Evolutionary conservation across 164 flowering plant species (phyloP), one percentile per base, ranked within the genome.

Genomic region (Stephania cephalantha): DNA sequence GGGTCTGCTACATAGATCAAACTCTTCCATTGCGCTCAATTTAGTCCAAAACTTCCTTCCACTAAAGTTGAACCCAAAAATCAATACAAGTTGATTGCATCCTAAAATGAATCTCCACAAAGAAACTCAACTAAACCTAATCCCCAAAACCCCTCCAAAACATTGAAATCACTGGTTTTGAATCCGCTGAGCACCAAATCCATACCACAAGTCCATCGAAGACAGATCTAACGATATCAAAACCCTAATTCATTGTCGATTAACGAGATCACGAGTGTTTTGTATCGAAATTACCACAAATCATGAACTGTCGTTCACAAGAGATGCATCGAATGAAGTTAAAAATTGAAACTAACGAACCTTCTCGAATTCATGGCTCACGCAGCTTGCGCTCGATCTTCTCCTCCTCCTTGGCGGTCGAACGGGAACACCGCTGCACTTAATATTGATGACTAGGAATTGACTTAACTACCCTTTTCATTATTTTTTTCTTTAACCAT

Each of bases 351-450:
- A 18, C 64, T 4, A 18, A 65, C 68, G 17, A 25, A 65, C 68
- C 68, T 65, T 65, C 35, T 65, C 31, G 68, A 13, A 65, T 65
- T 65, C 68, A 65, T 65, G 68, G 68, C 22, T 65, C 9, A 22
- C 10, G 5, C 30, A 25, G 8, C 42, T 2, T 4, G 2, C 42
- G 42, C 42, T 35, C 42, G 42, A 22, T 9, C 9, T 22, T 65
- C 68, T 35, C 42, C 42, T 35, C 42, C 11, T 7, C 17, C 12
- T n/a, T 65, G 68, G 15, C 4, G 4, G 53, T 0, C 25, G 25
- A 25, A 25, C 25, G 25, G n/a, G n/a, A 25, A 25, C 42, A 35
- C 42, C 42, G 42, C 42, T 35, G 25, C 25, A 25, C 42, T 35
- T 35, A 35, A 35, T 35, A 35, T 35, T 35, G 42, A 4, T 4